Evolutionary conservation across 441 rosid genomes (phyloP).

Genomic region (Populus trichocarpa): DNA sequence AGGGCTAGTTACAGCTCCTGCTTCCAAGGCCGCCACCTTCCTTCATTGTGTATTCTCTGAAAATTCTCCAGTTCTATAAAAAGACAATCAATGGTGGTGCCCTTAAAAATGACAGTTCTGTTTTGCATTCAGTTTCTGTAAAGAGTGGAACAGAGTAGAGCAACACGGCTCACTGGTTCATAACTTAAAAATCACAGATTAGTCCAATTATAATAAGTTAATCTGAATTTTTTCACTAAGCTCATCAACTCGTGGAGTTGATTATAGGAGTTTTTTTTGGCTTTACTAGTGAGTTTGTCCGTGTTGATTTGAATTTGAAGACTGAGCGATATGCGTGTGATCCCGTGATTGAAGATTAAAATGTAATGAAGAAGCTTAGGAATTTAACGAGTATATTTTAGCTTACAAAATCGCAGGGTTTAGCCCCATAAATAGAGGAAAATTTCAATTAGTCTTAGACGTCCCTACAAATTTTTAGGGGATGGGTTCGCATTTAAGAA

Average conservation of each 20-base stretch:
- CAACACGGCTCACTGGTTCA: background rate
- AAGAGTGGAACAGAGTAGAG: background rate
- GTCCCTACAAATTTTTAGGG: background rate
- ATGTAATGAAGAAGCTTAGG: background rate
- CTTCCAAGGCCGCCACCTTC: constrained; percentile 3
- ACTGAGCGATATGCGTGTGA: background rate
- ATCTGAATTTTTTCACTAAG: background rate
- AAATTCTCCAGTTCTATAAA: background rate
- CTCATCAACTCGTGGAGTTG: background rate
- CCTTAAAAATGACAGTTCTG: background rate
- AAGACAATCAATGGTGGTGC: background rate
- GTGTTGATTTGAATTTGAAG: background rate
- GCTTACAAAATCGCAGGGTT: background rate
- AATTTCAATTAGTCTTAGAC: background rate
- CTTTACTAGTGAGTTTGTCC: background rate
- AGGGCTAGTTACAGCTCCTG: constrained; percentile 20
- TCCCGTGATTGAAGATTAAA: background rate
- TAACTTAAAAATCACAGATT: background rate
- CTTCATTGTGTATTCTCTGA: constrained; percentile 13
- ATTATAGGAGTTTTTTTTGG: background rate
- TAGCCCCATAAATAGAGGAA: background rate
- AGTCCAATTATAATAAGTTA: background rate
- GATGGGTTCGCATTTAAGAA: background rate
- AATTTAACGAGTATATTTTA: too few species aligned
- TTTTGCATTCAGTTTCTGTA: background rate